Evolutionary conservation across 1,284 basidiomycete genomes (phyloP).

Genomic region (Heterobasidion parviporum): DNA sequence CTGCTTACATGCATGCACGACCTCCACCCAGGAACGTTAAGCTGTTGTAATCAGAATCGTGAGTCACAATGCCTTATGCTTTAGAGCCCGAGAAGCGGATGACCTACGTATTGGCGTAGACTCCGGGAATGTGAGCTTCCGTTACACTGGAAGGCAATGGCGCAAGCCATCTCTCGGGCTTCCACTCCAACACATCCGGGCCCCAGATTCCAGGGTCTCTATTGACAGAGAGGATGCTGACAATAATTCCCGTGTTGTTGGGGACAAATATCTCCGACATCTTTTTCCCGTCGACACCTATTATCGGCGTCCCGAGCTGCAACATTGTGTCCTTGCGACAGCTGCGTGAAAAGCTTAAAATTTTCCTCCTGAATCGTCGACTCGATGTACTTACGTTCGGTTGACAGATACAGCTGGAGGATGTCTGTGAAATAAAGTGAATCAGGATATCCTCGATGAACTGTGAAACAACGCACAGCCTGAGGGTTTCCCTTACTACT

Average conservation of each 20-base stretch:
- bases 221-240: neutral
- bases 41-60: neutral
- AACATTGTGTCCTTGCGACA: neutral
- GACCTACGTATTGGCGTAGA: constrained; percentile 2
- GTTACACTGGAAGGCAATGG: constrained; percentile 1
- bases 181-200: constrained; percentile 1
- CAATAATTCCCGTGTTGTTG: neutral
- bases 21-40: constrained; percentile 7
- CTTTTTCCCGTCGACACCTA: neutral
- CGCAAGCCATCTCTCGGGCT: constrained; percentile 2
- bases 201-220: constrained; percentile 1
- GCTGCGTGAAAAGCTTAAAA: neutral
- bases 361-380: neutral
- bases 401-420: neutral
- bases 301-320: neutral
- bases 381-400: neutral
- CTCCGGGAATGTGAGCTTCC: constrained; percentile 1
- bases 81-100: neutral
- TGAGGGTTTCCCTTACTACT: constrained; percentile 23
- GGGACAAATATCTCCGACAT: neutral
- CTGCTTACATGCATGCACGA: constrained; percentile 2
- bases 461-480: constrained; percentile 6
- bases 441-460: too few relatives aligned
- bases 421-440: constrained; percentile 1
- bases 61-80: neutral